A percentile compares a stretch with the other conserved stretches of the same genome.
phyloP scores from a whole-genome alignment of 1,284 basidiomycete species.

The Laetiporus sulphureus region DNA sequence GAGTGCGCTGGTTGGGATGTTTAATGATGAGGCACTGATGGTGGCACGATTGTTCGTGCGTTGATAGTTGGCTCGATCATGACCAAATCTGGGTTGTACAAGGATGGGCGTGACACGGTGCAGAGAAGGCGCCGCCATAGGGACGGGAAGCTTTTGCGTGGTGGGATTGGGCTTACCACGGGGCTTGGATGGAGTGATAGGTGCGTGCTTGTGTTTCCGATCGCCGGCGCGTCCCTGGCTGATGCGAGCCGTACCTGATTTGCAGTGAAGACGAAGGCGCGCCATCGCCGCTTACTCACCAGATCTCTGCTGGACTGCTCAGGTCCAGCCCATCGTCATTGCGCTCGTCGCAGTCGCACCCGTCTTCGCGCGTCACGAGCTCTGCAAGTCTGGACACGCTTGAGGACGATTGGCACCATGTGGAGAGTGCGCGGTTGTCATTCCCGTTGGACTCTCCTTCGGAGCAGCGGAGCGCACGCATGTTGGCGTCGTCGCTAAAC shows the following conservation, averaged over 20 bases:
- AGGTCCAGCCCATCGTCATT: conserved; percentile 35
- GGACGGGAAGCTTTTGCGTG: conserved; percentile 57
- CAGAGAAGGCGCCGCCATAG: conserved; percentile 59
- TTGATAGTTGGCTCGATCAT: conserved; percentile 35
- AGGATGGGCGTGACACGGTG: conserved; percentile 61
- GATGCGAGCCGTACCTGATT: conserved; percentile 1
- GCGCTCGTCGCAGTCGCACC: conserved; percentile 10
- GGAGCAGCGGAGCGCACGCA: too few species aligned
- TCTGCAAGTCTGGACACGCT: too few species aligned
- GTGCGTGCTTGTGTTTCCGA: conserved; percentile 32
- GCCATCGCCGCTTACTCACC: conserved; percentile 65
- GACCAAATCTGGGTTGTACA: conserved; percentile 46
- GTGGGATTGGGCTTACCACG: conserved; percentile 73
- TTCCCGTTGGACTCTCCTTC: too few species aligned
- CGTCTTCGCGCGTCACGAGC: conserved; percentile 12
- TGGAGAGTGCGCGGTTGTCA: too few species aligned
- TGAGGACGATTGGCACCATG: too few species aligned
- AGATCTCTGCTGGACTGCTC: conserved; percentile 55
- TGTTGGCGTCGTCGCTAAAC: conserved; percentile 2
- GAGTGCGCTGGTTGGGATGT: too few species aligned
- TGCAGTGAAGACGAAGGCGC: conserved; percentile 75
- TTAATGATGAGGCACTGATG: too few species aligned
- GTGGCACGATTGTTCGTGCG: conserved; percentile 24
- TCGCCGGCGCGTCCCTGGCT: too few species aligned
- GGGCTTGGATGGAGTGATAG: conserved; percentile 83